Conservation (phyloP, 148 eudicot genomes). For the Fagopyrum homotropicum region DNA sequence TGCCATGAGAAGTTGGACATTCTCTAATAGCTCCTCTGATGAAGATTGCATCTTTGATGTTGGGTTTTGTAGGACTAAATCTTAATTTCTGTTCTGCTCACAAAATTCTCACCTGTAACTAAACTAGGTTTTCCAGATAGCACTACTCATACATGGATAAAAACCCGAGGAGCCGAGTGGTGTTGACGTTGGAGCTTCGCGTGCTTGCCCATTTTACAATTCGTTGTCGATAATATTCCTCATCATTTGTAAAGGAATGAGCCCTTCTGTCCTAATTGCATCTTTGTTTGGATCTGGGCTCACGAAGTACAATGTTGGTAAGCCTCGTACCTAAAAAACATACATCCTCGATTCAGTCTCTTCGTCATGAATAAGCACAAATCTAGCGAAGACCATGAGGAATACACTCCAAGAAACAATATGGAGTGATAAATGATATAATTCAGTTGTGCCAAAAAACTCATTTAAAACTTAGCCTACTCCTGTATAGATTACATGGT, state of each 20-base stretch:
- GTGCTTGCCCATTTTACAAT: constrained; percentile 34
- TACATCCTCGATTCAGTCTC: background rate
- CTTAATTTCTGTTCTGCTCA: background rate
- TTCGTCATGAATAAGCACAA: background rate
- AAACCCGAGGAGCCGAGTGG: background rate
- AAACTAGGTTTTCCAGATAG: background rate
- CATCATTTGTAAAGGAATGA: constrained; percentile 92
- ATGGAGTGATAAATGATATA: no score
- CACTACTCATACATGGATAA: background rate
- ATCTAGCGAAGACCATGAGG: background rate
- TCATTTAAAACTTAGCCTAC: no score
- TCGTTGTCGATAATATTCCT: constrained; percentile 73
- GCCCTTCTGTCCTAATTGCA: constrained; percentile 93
- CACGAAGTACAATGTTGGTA: constrained; percentile 90
- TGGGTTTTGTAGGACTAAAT: background rate
- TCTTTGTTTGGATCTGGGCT: constrained; percentile 91
- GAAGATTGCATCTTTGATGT: background rate
- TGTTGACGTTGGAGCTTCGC: background rate
- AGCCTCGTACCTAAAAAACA: constrained; percentile 72
- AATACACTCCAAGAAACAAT: background rate
- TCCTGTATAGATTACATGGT: no score
- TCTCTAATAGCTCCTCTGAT: background rate
- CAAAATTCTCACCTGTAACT: background rate
- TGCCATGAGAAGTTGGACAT: background rate
- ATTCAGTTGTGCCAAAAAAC: no score